Evolutionary conservation across 768 basidiomycete species (phyloP).

Genomic region (Rhizopogon sp.): DNA sequence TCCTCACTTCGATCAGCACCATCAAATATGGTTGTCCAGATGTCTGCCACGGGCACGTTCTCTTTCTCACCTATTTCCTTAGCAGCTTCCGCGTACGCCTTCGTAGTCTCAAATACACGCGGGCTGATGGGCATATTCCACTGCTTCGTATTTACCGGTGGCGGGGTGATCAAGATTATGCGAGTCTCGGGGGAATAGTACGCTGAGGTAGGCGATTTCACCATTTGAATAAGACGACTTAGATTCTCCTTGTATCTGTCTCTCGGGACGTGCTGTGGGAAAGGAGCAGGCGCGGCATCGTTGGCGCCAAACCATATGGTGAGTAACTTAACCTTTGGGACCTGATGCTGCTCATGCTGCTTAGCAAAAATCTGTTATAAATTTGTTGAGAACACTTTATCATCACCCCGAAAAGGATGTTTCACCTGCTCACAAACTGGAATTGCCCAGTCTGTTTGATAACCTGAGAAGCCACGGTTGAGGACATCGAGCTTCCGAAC

Average conservation of each 20-base stretch:
- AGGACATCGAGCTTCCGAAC: constrained; percentile 78
- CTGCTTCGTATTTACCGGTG: constrained; percentile 69
- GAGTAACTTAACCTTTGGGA: constrained; percentile 65
- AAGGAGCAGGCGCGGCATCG: constrained; percentile 66
- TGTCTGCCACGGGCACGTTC: constrained; percentile 61
- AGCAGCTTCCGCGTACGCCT: constrained; percentile 67
- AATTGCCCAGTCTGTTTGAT: constrained; percentile 83
- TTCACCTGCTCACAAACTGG: constrained; percentile 72
- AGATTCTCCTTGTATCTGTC: constrained; percentile 62
- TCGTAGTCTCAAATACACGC: constrained; percentile 58
- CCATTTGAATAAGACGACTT: constrained; percentile 51
- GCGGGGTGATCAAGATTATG: constrained; percentile 80
- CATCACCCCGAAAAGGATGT: background rate
- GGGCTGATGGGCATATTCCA: constrained; percentile 28
- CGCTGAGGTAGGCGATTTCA: constrained; percentile 56
- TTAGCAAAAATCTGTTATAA: constrained; percentile 52
- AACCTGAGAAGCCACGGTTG: constrained; percentile 81
- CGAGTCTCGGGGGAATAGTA: constrained; percentile 68
- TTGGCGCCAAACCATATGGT: constrained; percentile 91
- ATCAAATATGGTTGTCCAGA: constrained; percentile 73
- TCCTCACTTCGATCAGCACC: constrained; percentile 59
- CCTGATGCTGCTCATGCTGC: constrained; percentile 37
- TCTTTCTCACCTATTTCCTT: constrained; percentile 51
- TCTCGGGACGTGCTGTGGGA: constrained; percentile 74
- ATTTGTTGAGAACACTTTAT: background rate